Evolutionary conservation across 495 filamentous ascomycete genomes (phyloP).

Genomic region (Podospora anserina): DNA sequence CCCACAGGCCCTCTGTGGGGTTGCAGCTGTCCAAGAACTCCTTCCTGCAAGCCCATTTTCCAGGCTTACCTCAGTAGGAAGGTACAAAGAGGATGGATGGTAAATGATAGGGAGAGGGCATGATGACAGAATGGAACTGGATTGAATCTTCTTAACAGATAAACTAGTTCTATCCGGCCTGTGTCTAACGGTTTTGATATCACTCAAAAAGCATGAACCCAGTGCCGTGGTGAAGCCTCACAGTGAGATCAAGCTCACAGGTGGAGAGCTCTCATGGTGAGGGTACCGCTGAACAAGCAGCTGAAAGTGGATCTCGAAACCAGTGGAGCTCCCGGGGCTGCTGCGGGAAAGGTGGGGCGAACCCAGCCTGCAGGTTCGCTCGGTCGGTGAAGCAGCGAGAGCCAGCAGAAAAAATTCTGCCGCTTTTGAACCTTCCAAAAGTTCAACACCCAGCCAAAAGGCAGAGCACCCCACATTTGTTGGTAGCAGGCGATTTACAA

Average conservation of each 20-base stretch:
- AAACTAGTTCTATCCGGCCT: not conserved
- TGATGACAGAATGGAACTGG: not conserved
- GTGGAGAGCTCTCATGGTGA: not conserved
- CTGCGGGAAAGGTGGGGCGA: slow-evolving; percentile 6
- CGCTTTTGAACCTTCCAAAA: not conserved
- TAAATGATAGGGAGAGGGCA: not conserved
- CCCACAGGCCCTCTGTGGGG: not conserved
- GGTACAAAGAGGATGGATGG: not conserved
- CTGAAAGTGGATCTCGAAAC: not conserved
- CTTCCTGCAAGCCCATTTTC: not conserved
- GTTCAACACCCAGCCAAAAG: not conserved
- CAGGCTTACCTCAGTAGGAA: not conserved
- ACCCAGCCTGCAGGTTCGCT: not conserved
- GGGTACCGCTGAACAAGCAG: not conserved
- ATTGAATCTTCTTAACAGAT: not conserved
- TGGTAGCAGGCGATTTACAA: not conserved
- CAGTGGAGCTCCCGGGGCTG: not conserved
- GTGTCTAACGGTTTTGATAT: not conserved
- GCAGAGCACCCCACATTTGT: not conserved
- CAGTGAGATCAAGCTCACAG: not conserved
- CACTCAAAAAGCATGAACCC: not conserved
- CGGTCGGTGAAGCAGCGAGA: not conserved
- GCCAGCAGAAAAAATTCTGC: slow-evolving; percentile 11
- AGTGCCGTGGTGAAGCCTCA: not conserved
- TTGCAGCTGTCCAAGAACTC: not conserved